These are phyloP conservation scores for Xerocomellus dryophilus DNA, from an alignment of 768 basidiomycete genomes.

Conservation along the genomic window DNA sequence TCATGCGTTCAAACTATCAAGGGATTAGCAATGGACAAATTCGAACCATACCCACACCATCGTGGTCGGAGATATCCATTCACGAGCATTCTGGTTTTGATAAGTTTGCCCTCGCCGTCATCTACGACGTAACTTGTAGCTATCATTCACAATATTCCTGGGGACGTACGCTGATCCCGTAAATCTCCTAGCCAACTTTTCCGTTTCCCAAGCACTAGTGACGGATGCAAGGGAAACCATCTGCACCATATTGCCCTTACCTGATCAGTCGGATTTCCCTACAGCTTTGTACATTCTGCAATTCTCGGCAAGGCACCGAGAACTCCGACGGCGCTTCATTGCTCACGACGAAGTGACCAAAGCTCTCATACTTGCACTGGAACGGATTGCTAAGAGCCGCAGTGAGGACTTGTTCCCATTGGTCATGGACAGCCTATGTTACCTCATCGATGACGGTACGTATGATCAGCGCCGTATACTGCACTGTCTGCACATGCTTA, in stretches of 20 bases:
- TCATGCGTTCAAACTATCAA: neutral
- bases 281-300: neutral
- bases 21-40: neutral
- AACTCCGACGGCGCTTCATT: neutral
- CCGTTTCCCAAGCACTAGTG: neutral
- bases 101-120: neutral
- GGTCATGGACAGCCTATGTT: neutral
- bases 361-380: neutral
- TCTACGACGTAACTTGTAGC: neutral
- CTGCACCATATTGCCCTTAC: neutral
- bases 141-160: neutral
- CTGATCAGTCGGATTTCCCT: neutral
- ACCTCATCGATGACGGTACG: slow-evolving; percentile 1
- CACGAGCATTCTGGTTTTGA: neutral
- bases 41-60: neutral
- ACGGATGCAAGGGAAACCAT: neutral
- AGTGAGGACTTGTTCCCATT: neutral
- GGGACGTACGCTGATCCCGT: neutral
- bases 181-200: neutral
- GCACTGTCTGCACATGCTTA: neutral
- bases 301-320: neutral
- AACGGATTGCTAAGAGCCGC: neutral
- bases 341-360: neutral
- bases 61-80: neutral
- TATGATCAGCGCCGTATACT: too few relatives aligned